Base-by-base conservation (phyloP, 108 stramenopile genomes). In the Parmales sp. region DNA sequence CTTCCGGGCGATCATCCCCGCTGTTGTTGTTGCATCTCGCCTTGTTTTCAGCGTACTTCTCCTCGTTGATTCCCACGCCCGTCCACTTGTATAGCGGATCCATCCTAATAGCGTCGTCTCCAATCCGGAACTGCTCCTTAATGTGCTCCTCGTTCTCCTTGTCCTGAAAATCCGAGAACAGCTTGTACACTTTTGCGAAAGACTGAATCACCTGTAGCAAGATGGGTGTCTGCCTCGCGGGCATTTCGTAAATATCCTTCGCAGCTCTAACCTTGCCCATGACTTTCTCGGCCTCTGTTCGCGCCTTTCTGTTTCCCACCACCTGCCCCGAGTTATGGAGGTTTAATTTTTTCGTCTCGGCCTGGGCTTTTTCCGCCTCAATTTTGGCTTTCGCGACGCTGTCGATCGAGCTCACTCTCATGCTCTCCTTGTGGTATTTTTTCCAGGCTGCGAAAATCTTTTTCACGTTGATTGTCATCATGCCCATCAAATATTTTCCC, bases 21-120 rank as follows among this genome's bases (percentile, higher is more conserved):
- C 54, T 34, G 5, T 34, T 13, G 3, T 11, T 19, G 6, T 28
- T 28, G 2, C 54, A 4, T 4, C 54, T 23, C 8, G 31, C 54
- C 54, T 20, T 60, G 2, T 60, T 60, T 28, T 19, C 29, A 4
- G 54, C 26, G n/a, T n/a, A n/a, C n/a, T n/a, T n/a, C 26, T 60
- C 54, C 28, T 60, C 54, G 54, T 60, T 60, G 28, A 34, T 28
- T 34, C 54, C 54, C 2, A 60, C 54, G 54, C 29, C 36, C 54
- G 29, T 60, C 54, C 54, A 60, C 54, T 60, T 60, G 54, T 60
- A 60, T 13, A 60, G 54, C 31, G 54, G 54, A 5, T 28, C 54
- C 4, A 60, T 6, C 3, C 54, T 20, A 4, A 34, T 60, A 34
- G 54, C 36, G 54, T 60, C 54, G n/a, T 60, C 54, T 28, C 36